Evolutionary conservation across 1,284 basidiomycete species (phyloP).

Genomic region (Sphagnurus paluster): DNA sequence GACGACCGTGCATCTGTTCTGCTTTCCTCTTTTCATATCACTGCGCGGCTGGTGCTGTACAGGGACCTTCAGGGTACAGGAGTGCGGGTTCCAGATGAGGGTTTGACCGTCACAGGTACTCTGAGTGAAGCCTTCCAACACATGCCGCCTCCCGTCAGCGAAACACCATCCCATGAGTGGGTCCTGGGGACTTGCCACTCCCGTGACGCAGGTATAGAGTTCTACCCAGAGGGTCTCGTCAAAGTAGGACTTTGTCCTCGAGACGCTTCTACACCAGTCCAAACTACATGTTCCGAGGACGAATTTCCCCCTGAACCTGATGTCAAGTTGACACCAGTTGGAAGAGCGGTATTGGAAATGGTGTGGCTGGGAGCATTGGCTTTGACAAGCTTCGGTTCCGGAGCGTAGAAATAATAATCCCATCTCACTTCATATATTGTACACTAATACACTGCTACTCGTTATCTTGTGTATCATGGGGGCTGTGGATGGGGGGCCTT

Average conservation of each 20-base stretch:
- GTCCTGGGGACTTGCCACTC: conserved; percentile 65
- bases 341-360: conserved; percentile 78
- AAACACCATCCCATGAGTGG: conserved; percentile 32
- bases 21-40: conserved; percentile 62
- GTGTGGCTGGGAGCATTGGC: conserved; percentile 79
- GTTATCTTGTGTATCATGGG: not conserved
- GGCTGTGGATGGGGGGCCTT: not conserved
- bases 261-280: conserved; percentile 22
- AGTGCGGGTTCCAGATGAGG: conserved; percentile 69
- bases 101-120: conserved; percentile 63
- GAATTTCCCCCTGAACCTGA: conserved; percentile 39
- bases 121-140: conserved; percentile 54
- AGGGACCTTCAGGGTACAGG: conserved; percentile 68
- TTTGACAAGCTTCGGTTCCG: conserved; percentile 62
- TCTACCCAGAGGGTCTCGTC: conserved; percentile 66
- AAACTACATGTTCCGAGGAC: conserved; percentile 35
- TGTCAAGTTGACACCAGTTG: conserved; percentile 64
- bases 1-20: conserved; percentile 44
- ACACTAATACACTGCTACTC: not conserved
- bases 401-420: conserved; percentile 10
- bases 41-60: conserved; percentile 67
- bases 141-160: conserved; percentile 31
- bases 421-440: not conserved
- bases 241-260: conserved; percentile 60
- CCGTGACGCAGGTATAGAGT: conserved; percentile 66